Base-by-base conservation (phyloP, 805 yeast species). In the Ogataea trehaloabstinens region DNA sequence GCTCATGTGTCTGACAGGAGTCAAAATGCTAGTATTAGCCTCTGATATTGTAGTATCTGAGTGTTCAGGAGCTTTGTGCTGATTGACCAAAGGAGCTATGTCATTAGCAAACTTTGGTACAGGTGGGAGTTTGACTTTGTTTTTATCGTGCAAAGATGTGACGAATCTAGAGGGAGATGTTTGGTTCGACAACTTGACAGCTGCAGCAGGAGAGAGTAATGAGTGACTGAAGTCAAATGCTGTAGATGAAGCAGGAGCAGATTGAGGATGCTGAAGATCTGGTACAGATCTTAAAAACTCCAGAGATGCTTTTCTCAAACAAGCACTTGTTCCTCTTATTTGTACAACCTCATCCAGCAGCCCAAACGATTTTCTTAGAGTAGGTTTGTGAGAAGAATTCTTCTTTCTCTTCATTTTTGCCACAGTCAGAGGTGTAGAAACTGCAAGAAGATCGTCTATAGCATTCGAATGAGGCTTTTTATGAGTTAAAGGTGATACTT, bases 391-490 rank as follows among this genome's bases (percentile, higher is more conserved):
- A 8, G 34, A 12, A 17, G 30, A 18, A 27, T 31, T 30, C 19
- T 19, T 16, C 10, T 10, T 10, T 16, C 20, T 27, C 19, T 21
- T 36, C 32, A 29, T 38, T 28, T 35, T 44, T 28, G 38, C 38
- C 31, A 42, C 24, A 15, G 44, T 30, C 11, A 54, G 35, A 10
- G 61, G 61, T 5, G 63, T 57, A 0, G 64, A 60, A 13, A 61
- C 67, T 5, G 67, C 71, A 30, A 67, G 38, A 5, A 66, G 45
- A 37, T 65, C 65, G 15, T 59, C 57, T 35, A 56, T 40, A 10
- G 61, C 61, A 39, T 42, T 51, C 10, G 46, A 35, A 12, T 40
- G 43, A 52, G 58, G 30, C 53, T 53, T 30, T 34, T 48, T 34
- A 5, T 55, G 49, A 13, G 58, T 37, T 58, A 18, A 33, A 19